These are phyloP conservation scores for Zoysia pacifica DNA, from an alignment of 176 grass and related monocot genomes.

Conservation along the genomic window DNA sequence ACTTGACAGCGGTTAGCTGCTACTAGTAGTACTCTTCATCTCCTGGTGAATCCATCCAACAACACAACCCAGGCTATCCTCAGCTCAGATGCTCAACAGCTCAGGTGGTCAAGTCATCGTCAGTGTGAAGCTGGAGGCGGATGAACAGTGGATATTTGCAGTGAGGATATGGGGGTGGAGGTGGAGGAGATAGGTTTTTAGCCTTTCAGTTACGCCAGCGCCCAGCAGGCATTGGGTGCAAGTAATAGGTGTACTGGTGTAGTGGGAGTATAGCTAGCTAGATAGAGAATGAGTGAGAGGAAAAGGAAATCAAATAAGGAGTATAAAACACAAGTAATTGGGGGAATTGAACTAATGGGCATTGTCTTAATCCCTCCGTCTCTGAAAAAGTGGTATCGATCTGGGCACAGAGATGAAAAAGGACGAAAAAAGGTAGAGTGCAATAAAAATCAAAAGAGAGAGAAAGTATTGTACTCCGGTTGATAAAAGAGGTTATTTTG, in stretches of 20 bases:
- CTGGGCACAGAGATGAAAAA: too few relatives aligned
- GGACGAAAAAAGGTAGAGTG: too few relatives aligned
- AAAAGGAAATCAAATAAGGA: background rate
- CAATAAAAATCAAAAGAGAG: too few relatives aligned
- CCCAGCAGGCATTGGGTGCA: background rate
- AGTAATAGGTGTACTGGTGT: conserved; percentile 10
- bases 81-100: conserved; percentile 1
- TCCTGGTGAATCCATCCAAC: conserved; percentile 17
- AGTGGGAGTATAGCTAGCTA: conserved; percentile 24
- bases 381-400: too few relatives aligned
- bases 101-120: conserved; percentile 53
- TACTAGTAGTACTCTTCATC: background rate
- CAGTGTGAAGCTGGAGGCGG: conserved; percentile 41
- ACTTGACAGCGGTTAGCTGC: conserved; percentile 21
- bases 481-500: too few relatives aligned
- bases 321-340: background rate
- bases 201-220: conserved; percentile 39
- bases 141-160: conserved; percentile 50
- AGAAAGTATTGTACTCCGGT: too few relatives aligned
- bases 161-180: background rate
- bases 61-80: conserved; percentile 11
- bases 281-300: background rate
- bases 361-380: too few relatives aligned
- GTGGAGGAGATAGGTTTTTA: conserved; percentile 48
- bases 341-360: too few relatives aligned